Evolutionary conservation across 2,329 filamentous ascomycete species (phyloP), one percentile per base, ranked within the genome.

Genomic region (Fusarium continuum): DNA sequence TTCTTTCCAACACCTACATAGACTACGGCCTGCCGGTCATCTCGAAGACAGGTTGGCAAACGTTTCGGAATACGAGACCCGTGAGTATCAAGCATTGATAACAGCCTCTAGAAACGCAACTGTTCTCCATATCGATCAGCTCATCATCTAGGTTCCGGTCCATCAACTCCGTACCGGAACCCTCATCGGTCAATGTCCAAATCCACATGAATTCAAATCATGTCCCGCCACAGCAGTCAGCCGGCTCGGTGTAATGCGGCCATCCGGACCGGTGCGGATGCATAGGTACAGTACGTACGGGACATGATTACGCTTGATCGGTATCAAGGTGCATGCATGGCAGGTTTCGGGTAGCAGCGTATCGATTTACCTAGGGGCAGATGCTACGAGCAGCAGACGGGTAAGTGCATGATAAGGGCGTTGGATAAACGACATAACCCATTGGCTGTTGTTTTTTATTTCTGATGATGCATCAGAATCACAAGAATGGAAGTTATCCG

Each of bases 271-370:
- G 22, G 26, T 51, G 45, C 51, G 46, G 53, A 22, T 40, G n/a
- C 29, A 19, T 45, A 54, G 44, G 19, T 36, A 26, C 9, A 26
- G 25, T 40, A 41, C n/a, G 31, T n/a, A n/a, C n/a, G n/a, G n/a
- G 14, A 26, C 44, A 55, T 34, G 43, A 34, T 38, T 35, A 51
- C 40, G 40, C 53, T 49, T 47, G 17, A 63, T 65, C 52, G 62
- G 52, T 64, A 47, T 48, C 52, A 35, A 47, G 16, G 34, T 63
- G 57, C 47, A 49, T 63, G 57, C 47, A 49, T 32, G 36, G 4
- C 36, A 55, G 44, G 57, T 63, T 36, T 65, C 62, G 57, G 62
- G 43, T 62, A 43, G 45, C 28, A 41, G 35, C 25, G 29, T 34
- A 28, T 55, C 32, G 23, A 45, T 61, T 43, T 43, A n/a, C n/a